These are phyloP conservation scores for Fusarium foetens DNA, from an alignment of 2,329 filamentous ascomycete species.

Conservation along the genomic window DNA sequence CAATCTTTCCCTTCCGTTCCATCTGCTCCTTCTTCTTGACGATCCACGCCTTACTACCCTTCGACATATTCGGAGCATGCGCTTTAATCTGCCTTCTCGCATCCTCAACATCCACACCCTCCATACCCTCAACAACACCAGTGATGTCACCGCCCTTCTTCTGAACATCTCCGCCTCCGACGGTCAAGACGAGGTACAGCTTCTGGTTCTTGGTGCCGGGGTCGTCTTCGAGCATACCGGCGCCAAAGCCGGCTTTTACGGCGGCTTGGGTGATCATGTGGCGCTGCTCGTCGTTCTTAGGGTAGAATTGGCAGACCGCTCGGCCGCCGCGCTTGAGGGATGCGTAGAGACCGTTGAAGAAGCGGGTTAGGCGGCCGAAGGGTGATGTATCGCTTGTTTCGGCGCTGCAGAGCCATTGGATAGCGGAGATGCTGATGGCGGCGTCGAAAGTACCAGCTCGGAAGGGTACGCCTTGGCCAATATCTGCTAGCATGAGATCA, in stretches of 20 bases:
- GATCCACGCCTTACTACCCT: conserved; percentile 88
- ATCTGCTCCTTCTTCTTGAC: conserved; percentile 90
- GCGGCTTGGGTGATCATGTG: conserved; percentile 92
- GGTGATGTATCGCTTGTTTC: conserved; percentile 87
- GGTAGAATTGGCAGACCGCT: conserved; percentile 97
- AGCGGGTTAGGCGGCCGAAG: conserved; percentile 79
- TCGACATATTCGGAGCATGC: conserved; percentile 64
- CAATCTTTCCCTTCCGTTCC: conserved; percentile 92
- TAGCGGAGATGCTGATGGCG: conserved; percentile 91
- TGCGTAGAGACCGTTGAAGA: conserved; percentile 93
- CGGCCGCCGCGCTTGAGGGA: conserved; percentile 83
- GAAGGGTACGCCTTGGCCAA: conserved; percentile 95
- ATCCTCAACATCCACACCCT: conserved; percentile 85
- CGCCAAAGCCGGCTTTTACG: conserved; percentile 93
- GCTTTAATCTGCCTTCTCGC: conserved; percentile 62
- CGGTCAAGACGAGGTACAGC: conserved; percentile 93
- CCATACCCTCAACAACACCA: conserved; percentile 88
- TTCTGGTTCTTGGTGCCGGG: conserved; percentile 96
- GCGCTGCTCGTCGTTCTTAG: conserved; percentile 91
- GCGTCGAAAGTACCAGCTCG: conserved; percentile 93
- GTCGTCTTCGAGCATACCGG: conserved; percentile 94
- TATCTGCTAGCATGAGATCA: conserved; percentile 92
- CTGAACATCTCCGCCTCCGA: conserved; percentile 69
- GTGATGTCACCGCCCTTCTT: conserved; percentile 82
- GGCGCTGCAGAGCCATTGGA: conserved; percentile 99